A percentile compares a stretch with the other conserved stretches of the same genome.
Evolutionary conservation across 2,329 filamentous ascomycete genomes (phyloP).

Genomic region (Harringtonia lauricola): DNA sequence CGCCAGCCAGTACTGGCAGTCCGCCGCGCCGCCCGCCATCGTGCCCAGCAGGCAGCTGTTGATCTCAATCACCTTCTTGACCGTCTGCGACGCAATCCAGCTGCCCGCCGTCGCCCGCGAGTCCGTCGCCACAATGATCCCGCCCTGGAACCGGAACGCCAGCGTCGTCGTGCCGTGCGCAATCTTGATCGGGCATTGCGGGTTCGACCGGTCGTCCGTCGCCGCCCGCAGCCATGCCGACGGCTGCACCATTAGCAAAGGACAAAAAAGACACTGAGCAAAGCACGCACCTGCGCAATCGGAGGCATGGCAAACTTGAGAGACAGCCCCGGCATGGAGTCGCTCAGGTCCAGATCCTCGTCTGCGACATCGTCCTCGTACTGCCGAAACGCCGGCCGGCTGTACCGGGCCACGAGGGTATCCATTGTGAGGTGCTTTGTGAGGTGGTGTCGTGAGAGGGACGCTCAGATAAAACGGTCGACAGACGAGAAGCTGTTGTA

Average conservation of each 20-base stretch:
- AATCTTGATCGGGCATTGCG: conserved; percentile 96
- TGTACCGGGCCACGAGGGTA: conserved; percentile 85
- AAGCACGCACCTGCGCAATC: conserved; percentile 60
- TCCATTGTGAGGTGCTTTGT: conserved; percentile 73
- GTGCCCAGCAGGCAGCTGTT: conserved; percentile 89
- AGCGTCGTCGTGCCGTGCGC: conserved; percentile 97
- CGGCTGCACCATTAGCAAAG: conserved; percentile 40
- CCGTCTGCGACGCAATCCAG: conserved; percentile 99
- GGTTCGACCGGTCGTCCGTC: conserved; percentile 95
- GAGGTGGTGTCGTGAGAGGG: no score
- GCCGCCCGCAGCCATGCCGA: conserved; percentile 91
- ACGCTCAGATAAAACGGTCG: no score
- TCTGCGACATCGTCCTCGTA: conserved; percentile 62
- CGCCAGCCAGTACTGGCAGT: conserved; percentile 99
- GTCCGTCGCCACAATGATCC: conserved; percentile 97
- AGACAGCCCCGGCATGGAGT: conserved; percentile 64
- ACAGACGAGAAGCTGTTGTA: no score
- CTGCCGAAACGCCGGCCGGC: conserved; percentile 60
- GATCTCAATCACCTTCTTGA: conserved; percentile 99
- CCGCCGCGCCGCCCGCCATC: conserved; percentile 96
- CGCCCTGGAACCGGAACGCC: conserved; percentile 94
- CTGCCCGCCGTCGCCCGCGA: conserved; percentile 93
- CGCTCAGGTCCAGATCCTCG: conserved; percentile 62
- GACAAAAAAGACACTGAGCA: neutral
- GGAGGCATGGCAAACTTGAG: conserved; percentile 94